Evolutionary conservation across 768 basidiomycete species (phyloP).

Genomic region (Collybia sp.): DNA sequence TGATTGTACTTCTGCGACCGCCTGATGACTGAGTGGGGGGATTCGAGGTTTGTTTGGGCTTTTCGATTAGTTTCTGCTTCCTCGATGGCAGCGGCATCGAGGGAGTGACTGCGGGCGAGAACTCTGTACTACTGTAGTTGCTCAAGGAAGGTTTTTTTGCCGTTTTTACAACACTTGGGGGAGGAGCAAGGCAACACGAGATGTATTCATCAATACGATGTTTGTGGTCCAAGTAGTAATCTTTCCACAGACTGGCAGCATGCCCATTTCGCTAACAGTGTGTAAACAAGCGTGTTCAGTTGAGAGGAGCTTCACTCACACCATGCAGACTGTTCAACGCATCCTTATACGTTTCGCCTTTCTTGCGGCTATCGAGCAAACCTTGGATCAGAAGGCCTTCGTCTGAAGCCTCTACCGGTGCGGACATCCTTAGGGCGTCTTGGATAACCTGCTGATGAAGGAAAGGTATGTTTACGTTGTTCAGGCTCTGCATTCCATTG

Average conservation of each 20-base stretch:
- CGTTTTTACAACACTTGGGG: slow-evolving; percentile 20
- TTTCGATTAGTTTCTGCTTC: slow-evolving; percentile 14
- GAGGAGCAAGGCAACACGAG: slow-evolving; percentile 24
- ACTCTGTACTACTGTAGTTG: slow-evolving; percentile 30
- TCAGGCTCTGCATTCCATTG: slow-evolving; percentile 22
- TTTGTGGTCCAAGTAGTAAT: slow-evolving; percentile 72
- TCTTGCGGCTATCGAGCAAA: slow-evolving; percentile 32
- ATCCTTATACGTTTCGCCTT: slow-evolving; percentile 52
- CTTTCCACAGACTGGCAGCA: slow-evolving; percentile 69
- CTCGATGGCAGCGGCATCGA: slow-evolving; percentile 13
- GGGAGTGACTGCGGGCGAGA: slow-evolving; percentile 21
- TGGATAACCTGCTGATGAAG: slow-evolving; percentile 53
- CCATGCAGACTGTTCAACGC: slow-evolving; percentile 66
- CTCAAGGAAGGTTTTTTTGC: slow-evolving; percentile 36
- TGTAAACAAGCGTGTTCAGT: not conserved
- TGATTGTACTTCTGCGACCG: slow-evolving; percentile 47
- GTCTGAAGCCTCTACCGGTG: slow-evolving; percentile 51
- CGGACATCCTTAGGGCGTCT: slow-evolving; percentile 47
- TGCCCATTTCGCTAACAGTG: slow-evolving; percentile 40
- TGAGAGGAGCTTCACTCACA: slow-evolving; percentile 30
- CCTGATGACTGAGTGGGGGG: slow-evolving; percentile 16
- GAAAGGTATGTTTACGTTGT: slow-evolving; percentile 33
- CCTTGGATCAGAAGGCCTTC: slow-evolving; percentile 55
- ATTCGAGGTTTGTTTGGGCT: slow-evolving; percentile 18
- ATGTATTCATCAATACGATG: slow-evolving; percentile 50